A percentile compares a stretch with the other conserved stretches of the same genome.
Evolutionary conservation across 495 filamentous ascomycete genomes (phyloP).

Genomic region (Sporormia fimetaria): DNA sequence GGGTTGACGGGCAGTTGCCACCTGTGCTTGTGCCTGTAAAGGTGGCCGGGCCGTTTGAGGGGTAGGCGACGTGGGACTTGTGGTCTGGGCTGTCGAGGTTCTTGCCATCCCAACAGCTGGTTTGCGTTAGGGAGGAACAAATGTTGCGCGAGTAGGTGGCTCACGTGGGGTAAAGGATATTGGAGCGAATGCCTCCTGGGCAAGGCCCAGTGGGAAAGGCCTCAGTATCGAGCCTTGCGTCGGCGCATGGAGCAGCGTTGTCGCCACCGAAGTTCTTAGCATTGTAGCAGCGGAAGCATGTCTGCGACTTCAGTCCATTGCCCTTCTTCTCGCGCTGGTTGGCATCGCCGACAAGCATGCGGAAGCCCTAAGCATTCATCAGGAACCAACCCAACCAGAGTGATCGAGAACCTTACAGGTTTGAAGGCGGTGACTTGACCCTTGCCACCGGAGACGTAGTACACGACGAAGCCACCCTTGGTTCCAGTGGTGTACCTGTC

Average conservation of each 20-base stretch:
- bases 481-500: constrained; percentile 37
- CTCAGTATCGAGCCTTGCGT: constrained; percentile 2
- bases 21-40: constrained; percentile 11
- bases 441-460: constrained; percentile 39
- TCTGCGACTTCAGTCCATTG: constrained; percentile 41
- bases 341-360: constrained; percentile 42
- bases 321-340: constrained; percentile 31
- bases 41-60: constrained; percentile 4
- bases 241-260: constrained; percentile 2
- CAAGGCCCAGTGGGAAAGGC: background rate
- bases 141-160: too few relatives aligned
- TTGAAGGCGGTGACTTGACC: constrained; percentile 37
- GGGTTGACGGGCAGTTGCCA: constrained; percentile 19
- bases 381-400: background rate
- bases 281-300: constrained; percentile 20
- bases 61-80: constrained; percentile 22
- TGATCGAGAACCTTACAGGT: constrained; percentile 1
- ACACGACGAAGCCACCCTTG: constrained; percentile 39
- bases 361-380: constrained; percentile 37
- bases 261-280: constrained; percentile 6
- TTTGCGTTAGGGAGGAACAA: too few relatives aligned
- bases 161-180: constrained; percentile 2
- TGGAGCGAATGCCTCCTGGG: constrained; percentile 2
- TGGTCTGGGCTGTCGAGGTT: constrained; percentile 21
- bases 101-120: constrained; percentile 21